These are phyloP conservation scores for Hyaloscypha hepaticicola DNA, from an alignment of 495 filamentous ascomycete species.

Conservation along the genomic window DNA sequence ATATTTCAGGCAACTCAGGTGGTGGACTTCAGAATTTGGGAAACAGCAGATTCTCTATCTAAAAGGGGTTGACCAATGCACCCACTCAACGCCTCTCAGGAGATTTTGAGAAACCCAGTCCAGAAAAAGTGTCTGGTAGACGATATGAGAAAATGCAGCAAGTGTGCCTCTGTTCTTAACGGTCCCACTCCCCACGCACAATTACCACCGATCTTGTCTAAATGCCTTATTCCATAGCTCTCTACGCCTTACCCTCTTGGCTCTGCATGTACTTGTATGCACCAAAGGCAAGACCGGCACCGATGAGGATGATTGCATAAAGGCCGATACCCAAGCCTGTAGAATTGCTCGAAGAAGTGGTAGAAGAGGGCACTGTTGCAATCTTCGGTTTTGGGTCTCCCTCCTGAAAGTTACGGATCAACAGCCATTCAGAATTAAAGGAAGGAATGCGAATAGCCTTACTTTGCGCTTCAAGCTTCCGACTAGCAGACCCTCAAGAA, in stretches of 20 bases:
- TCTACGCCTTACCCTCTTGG: conserved; percentile 45
- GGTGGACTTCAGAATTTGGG: background rate
- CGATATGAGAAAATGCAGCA: conserved; percentile 21
- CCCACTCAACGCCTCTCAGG: conserved; percentile 2
- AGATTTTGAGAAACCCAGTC: background rate
- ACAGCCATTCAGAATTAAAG: conserved; percentile 26
- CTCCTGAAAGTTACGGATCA: conserved; percentile 50
- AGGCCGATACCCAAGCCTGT: conserved; percentile 72
- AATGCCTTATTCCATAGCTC: background rate
- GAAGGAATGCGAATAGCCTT: conserved; percentile 36
- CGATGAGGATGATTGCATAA: conserved; percentile 79
- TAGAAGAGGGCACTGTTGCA: conserved; percentile 42
- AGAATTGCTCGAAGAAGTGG: conserved; percentile 50
- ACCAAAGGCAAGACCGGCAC: conserved; percentile 72
- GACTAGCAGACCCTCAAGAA: conserved; percentile 76
- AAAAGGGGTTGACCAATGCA: background rate
- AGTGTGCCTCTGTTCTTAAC: conserved; percentile 21
- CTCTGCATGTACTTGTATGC: conserved; percentile 85
- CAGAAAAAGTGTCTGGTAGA: conserved; percentile 21
- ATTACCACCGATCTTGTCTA: background rate
- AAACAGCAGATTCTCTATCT: background rate
- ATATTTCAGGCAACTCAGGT: background rate
- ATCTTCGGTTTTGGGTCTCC: conserved; percentile 79
- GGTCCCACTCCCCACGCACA: conserved; percentile 1
- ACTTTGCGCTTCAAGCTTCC: conserved; percentile 86